Conservation (phyloP, 306 rosid genomes). For the Vigna hirtella region DNA sequence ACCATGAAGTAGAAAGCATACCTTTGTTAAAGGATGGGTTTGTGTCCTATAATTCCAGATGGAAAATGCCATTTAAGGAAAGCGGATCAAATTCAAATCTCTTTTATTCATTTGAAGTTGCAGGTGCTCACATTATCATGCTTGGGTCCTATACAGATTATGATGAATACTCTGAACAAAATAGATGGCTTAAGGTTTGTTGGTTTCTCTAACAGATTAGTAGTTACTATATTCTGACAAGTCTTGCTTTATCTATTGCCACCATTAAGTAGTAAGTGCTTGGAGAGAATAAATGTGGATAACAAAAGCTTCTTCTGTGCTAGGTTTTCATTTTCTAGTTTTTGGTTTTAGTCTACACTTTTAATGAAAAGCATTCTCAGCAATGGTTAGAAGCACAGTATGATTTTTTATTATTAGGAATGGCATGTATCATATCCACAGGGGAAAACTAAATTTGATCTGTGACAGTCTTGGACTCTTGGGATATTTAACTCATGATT, state of each 20-base stretch:
- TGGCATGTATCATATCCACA: background rate
- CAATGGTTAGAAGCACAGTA: background rate
- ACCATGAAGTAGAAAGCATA: conserved; percentile 82
- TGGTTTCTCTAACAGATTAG: conserved; percentile 4
- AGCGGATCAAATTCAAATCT: conserved; percentile 91
- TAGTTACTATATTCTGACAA: conserved; percentile 11
- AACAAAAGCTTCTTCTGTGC: conserved; percentile 8
- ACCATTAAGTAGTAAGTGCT: background rate
- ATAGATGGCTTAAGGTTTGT: conserved; percentile 91
- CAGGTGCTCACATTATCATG: conserved; percentile 81
- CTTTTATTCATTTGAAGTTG: conserved; percentile 90
- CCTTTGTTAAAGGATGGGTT: conserved; percentile 73
- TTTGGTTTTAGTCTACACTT: background rate
- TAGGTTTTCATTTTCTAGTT: background rate
- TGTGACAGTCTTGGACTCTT: background rate
- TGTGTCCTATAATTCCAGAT: conserved; percentile 77
- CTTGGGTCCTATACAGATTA: conserved; percentile 87
- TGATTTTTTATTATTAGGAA: background rate
- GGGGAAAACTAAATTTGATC: conserved; percentile 11
- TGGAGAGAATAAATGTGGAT: background rate
- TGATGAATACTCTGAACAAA: conserved; percentile 82
- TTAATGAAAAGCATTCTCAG: background rate
- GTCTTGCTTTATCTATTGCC: conserved; percentile 3
- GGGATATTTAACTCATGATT: background rate
- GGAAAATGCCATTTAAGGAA: conserved; percentile 95